Evolutionary conservation across 116 monocot species (phyloP).

Genomic region (Thalassia testudinum): DNA sequence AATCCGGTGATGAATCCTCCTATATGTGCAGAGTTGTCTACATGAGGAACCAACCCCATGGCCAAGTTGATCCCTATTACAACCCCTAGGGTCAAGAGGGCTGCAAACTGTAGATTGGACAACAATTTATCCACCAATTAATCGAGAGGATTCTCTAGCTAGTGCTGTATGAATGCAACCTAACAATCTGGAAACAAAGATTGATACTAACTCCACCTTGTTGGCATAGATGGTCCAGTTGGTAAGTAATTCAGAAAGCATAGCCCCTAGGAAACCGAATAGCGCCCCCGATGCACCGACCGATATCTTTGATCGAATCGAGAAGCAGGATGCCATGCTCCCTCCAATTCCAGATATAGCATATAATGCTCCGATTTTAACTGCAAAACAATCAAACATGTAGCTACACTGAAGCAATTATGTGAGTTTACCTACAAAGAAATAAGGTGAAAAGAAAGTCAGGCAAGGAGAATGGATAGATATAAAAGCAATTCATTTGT

Average conservation of each 20-base stretch:
- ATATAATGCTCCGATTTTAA: slow-evolving; percentile 54
- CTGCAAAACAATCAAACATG: slow-evolving; percentile 20
- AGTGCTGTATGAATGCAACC: too few relatives aligned
- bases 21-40: slow-evolving; percentile 51
- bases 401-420: too few relatives aligned
- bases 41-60: slow-evolving; percentile 44
- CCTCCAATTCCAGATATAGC: slow-evolving; percentile 69
- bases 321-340: slow-evolving; percentile 52
- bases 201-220: slow-evolving; percentile 22
- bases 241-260: slow-evolving; percentile 80
- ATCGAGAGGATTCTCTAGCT: too few relatives aligned
- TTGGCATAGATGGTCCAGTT: slow-evolving; percentile 86
- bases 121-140: too few relatives aligned
- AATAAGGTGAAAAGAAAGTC: too few relatives aligned
- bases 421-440: too few relatives aligned
- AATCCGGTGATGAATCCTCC: slow-evolving; percentile 62
- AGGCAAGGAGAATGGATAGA: too few relatives aligned
- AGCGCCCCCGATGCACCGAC: slow-evolving; percentile 87
- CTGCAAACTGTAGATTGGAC: slow-evolving; percentile 28
- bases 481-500: too few relatives aligned
- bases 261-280: slow-evolving; percentile 65
- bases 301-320: slow-evolving; percentile 46
- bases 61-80: slow-evolving; percentile 48
- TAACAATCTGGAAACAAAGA: too few relatives aligned
- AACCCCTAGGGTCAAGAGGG: slow-evolving; percentile 38